Evolutionary conservation across 306 rosid genomes (phyloP), one percentile per base, ranked within the genome.

Genomic region (Abrus pulchellus): DNA sequence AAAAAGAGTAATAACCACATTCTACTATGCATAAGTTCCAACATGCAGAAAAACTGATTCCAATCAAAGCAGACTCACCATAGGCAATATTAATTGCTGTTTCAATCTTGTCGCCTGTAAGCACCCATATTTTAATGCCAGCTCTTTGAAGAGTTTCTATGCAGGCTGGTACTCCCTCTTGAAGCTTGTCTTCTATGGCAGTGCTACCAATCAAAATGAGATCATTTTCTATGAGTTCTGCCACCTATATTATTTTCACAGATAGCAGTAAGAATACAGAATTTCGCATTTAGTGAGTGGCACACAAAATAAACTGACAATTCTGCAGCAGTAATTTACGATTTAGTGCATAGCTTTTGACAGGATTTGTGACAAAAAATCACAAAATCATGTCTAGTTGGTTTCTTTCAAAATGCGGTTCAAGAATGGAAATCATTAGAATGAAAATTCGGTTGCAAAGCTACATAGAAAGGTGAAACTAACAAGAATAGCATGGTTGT

Each of bases 181-280:
- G 97, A 87, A 94, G 98, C 84, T 94, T 94, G 86, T 94, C 98
- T 87, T 94, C 98, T 28, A 94, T 94, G 68, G 98, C 98, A 77
- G 98, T 94, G 87, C 92, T 88, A 83, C 98, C 98, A 80, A 94
- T 86, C 84, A 94, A 90, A 79, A 84, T 77, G 75, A 94, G 97
- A 75, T 92, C 97, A 62, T 68, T 89, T 83, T 94, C 98, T 68
- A 94, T 90, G 55, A 94, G 93, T 85, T 92, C 97, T 60, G 98
- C 92, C 76, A 92, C 97, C 98, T 94, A 88, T 79, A 91, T 77
- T 74, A 84, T 76, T 76, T 82, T 62, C 28, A 65, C 1, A 40
- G 59, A 56, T 41, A 61, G 78, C 67, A 86, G 84, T 57, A 75
- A 79, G 62, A 59, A 79, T 69, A 53, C 27, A 52, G 55, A 33